Conservation (phyloP, 2,329 filamentous ascomycete species). For the Catunica adiposa region DNA sequence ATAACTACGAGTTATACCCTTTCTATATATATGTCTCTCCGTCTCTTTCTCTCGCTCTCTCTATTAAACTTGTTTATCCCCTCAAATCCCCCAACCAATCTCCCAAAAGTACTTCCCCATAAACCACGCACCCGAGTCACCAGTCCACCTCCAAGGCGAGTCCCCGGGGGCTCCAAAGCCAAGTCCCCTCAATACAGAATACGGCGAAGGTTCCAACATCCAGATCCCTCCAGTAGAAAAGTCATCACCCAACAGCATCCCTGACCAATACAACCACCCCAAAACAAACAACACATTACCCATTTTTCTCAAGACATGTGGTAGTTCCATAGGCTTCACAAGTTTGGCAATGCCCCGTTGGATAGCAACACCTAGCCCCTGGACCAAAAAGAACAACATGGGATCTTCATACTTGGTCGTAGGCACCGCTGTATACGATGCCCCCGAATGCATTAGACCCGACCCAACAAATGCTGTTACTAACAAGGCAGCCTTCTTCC, state of each 20-base stretch:
- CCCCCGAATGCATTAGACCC: constrained; percentile 52
- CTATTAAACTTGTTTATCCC: neutral
- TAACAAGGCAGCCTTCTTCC: constrained; percentile 19
- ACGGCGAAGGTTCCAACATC: constrained; percentile 66
- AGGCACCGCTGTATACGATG: constrained; percentile 50
- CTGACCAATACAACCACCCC: constrained; percentile 52
- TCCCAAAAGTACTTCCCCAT: constrained; percentile 46
- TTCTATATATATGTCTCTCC: too few species aligned
- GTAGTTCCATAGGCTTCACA: constrained; percentile 20
- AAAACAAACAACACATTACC: constrained; percentile 47
- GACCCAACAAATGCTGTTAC: constrained; percentile 46
- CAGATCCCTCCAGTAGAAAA: constrained; percentile 58
- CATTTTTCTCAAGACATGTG: constrained; percentile 29
- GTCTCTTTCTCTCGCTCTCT: neutral
- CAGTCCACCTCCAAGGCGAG: constrained; percentile 50
- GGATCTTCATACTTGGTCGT: constrained; percentile 34
- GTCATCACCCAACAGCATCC: constrained; percentile 54
- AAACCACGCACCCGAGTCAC: constrained; percentile 38
- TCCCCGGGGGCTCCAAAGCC: constrained; percentile 46
- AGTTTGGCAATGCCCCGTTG: constrained; percentile 29
- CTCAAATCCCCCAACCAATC: constrained; percentile 22
- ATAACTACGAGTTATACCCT: too few species aligned
- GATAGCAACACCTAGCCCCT: constrained; percentile 46
- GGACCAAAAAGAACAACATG: constrained; percentile 53
- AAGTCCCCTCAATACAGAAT: constrained; percentile 52